Conservation (phyloP, 495 filamentous ascomycete species). For the Daldinia vernicosa region DNA sequence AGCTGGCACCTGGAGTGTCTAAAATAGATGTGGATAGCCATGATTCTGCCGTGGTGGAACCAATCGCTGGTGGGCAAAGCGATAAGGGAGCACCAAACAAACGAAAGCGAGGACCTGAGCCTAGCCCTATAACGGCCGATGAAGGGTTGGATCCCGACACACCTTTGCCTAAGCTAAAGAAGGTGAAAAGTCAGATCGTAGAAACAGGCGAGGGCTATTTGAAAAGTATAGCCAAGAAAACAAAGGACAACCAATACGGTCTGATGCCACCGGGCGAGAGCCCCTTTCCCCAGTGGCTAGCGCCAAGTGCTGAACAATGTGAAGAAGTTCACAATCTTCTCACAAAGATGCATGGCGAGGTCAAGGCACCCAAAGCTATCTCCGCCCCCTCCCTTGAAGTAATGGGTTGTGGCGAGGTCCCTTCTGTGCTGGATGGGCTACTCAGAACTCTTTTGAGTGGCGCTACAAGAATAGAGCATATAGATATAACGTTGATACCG, state of each 20-base stretch:
- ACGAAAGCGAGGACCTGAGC: slow-evolving; percentile 10
- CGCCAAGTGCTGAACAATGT: slow-evolving; percentile 77
- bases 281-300: slow-evolving; percentile 75
- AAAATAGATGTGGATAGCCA: background rate
- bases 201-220: background rate
- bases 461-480: slow-evolving; percentile 72
- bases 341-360: slow-evolving; percentile 67
- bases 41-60: background rate
- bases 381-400: slow-evolving; percentile 80
- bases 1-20: background rate
- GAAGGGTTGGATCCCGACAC: slow-evolving; percentile 4
- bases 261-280: slow-evolving; percentile 58
- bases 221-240: slow-evolving; percentile 42
- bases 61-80: background rate
- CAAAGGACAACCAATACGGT: slow-evolving; percentile 56
- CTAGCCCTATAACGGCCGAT: slow-evolving; percentile 5
- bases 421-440: slow-evolving; percentile 87
- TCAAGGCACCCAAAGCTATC: slow-evolving; percentile 70
- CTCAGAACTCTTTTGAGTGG: slow-evolving; percentile 83
- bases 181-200: slow-evolving; percentile 6
- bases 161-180: slow-evolving; percentile 16
- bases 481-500: slow-evolving; percentile 74
- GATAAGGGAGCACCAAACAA: slow-evolving; percentile 9
- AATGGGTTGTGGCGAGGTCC: slow-evolving; percentile 93
- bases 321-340: slow-evolving; percentile 77